These are phyloP conservation scores for Leccinum uliginosum DNA, from an alignment of 768 basidiomycete genomes.

Conservation along the genomic window DNA sequence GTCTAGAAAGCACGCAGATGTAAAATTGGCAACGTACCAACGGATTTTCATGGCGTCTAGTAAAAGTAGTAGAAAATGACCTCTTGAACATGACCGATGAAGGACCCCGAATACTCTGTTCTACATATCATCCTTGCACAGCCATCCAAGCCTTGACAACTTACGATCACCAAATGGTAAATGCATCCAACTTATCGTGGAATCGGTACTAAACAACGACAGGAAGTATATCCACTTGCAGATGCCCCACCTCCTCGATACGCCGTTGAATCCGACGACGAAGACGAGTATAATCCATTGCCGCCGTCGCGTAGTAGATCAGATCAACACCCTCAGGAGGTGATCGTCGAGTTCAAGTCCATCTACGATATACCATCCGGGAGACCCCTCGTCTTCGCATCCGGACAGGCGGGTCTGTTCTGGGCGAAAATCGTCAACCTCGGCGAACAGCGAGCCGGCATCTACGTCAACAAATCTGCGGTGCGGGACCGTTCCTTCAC, in stretches of 20 bases:
- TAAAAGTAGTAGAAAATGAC: constrained; percentile 14
- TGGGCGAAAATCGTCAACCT: constrained; percentile 53
- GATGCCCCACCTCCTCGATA: constrained; percentile 57
- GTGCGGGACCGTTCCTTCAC: constrained; percentile 28
- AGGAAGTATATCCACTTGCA: constrained; percentile 54
- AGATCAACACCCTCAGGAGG: constrained; percentile 10
- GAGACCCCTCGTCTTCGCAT: constrained; percentile 40
- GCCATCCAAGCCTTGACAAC: not conserved
- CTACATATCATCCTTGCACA: too few relatives aligned
- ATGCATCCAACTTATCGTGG: not conserved
- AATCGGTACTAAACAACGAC: not conserved
- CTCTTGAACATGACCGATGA: constrained; percentile 12
- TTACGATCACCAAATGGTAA: constrained; percentile 15
- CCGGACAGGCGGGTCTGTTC: constrained; percentile 40
- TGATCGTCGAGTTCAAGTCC: constrained; percentile 38
- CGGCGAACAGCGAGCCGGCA: constrained; percentile 46
- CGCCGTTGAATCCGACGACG: constrained; percentile 65
- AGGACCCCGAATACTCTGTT: constrained; percentile 6
- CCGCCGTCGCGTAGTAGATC: constrained; percentile 5
- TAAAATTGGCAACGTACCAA: constrained; percentile 36
- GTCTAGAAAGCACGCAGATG: constrained; percentile 6
- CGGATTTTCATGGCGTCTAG: constrained; percentile 48
- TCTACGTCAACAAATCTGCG: constrained; percentile 43
- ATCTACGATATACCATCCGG: constrained; percentile 24
- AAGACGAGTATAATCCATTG: constrained; percentile 54